These are phyloP conservation scores for Didymella exigua DNA, from an alignment of 2,329 filamentous ascomycete species.

Conservation along the genomic window DNA sequence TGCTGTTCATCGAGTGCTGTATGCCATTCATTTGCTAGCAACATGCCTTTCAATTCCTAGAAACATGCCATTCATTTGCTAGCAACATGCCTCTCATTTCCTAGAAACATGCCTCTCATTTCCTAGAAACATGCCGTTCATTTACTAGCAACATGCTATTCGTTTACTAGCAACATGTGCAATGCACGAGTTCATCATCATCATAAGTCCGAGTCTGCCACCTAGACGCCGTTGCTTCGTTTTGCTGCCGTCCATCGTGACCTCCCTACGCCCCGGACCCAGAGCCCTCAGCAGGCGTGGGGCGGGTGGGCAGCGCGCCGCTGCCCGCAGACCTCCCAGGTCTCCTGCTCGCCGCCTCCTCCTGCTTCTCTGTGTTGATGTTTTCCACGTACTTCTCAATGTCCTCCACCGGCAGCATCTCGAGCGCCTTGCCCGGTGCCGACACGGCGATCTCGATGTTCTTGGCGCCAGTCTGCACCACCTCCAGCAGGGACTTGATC, in stretches of 20 bases:
- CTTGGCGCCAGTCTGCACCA: slow-evolving; percentile 98
- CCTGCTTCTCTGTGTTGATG: slow-evolving; percentile 99
- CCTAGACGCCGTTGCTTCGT: slow-evolving; percentile 41
- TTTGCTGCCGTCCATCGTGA: slow-evolving; percentile 31
- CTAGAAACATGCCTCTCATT: no score
- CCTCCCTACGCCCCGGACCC: slow-evolving; percentile 35
- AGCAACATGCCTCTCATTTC: no score
- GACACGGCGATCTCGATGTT: slow-evolving; percentile 99
- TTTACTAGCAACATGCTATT: no score
- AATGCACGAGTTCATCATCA: slow-evolving; percentile 35
- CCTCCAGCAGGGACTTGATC: slow-evolving; percentile 96
- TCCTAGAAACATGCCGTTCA: no score
- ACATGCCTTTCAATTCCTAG: no score
- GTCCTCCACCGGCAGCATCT: slow-evolving; percentile 93
- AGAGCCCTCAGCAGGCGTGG: slow-evolving; percentile 50
- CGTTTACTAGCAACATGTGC: slow-evolving; percentile 35
- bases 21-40: no score
- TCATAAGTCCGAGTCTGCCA: slow-evolving; percentile 32
- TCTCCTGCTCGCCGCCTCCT: slow-evolving; percentile 97
- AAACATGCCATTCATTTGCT: no score
- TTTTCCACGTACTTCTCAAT: slow-evolving; percentile 98
- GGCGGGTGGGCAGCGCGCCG: slow-evolving; percentile 74
- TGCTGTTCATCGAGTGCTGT: no score
- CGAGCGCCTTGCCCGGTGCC: slow-evolving; percentile 87
- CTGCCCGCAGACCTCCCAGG: slow-evolving; percentile 65